Evolutionary conservation across 2,329 filamentous ascomycete species (phyloP).

Genomic region (Ascosphaera apis): DNA sequence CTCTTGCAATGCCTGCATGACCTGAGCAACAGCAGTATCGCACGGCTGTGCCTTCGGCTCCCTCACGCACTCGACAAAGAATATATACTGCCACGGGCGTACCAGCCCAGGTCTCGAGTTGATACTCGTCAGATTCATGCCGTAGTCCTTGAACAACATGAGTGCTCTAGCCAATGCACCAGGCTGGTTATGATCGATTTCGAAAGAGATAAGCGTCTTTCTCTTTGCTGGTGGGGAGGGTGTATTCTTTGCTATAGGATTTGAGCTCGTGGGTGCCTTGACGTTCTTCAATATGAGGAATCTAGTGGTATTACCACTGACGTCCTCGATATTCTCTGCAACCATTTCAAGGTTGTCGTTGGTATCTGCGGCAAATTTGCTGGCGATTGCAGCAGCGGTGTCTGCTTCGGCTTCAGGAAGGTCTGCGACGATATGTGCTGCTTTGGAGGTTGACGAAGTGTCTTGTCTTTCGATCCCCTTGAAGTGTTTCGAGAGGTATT

Average conservation of each 20-base stretch:
- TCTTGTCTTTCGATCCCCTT: constrained; percentile 59
- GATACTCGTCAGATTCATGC: constrained; percentile 73
- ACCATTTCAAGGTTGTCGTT: constrained; percentile 46
- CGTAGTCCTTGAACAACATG: constrained; percentile 48
- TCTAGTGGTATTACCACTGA: constrained; percentile 23
- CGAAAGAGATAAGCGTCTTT: constrained; percentile 68
- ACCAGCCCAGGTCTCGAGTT: constrained; percentile 60
- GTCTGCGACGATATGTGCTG: constrained; percentile 48
- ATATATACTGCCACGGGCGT: constrained; percentile 70
- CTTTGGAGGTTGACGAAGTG: constrained; percentile 63
- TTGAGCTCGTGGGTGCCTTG: constrained; percentile 5
- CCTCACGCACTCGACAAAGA: constrained; percentile 76
- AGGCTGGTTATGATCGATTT: constrained; percentile 49
- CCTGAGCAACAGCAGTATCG: constrained; percentile 10
- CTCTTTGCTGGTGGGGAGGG: constrained; percentile 6
- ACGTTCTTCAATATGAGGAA: constrained; percentile 22
- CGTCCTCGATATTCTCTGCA: constrained; percentile 24
- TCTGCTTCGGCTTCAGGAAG: constrained; percentile 34
- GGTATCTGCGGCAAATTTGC: constrained; percentile 45
- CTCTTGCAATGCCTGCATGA: constrained; percentile 13
- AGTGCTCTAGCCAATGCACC: constrained; percentile 69
- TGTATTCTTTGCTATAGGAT: not conserved
- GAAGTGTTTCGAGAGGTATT: constrained; percentile 47
- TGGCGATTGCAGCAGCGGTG: constrained; percentile 54
- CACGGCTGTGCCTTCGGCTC: constrained; percentile 9